Base-by-base conservation (phyloP, 2,329 filamentous ascomycete genomes). In the Sarocladiaceae sp. region DNA sequence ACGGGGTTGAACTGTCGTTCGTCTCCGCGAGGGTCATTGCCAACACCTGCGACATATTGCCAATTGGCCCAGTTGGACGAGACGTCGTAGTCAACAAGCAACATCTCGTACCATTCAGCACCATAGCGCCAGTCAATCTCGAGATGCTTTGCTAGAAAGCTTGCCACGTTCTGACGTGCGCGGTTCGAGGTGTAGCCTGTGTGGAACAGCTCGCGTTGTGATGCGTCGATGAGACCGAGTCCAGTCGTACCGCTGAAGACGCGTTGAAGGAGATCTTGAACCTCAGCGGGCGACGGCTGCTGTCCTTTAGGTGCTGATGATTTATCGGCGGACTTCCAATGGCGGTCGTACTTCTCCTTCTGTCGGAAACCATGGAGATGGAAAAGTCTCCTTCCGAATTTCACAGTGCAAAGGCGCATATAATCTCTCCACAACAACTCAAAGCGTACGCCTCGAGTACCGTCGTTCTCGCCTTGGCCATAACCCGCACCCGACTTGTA, bases 361-460 rank as follows among this genome's bases (percentile, higher is more conserved):
- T 69, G 66, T 15, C 79, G 77, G 58, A 90, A 89, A 0, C 89
- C 88, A 4, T 77, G 73, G 2, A 85, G 66, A 12, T 72, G 69
- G 63, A 90, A 93, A 3, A 93, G 75, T 20, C 78, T 79, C 15
- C 66, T 62, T 1, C 80, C 79, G 56, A 88, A 90, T 60, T 92
- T 92, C 28, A 78, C 76, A 5, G 82, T 84, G 62, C 86, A 90
- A 0, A 93, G 76, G 1, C 86, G 77, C 84, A 93, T 90, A 61
- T 92, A 93, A 60, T 93, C 89, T 36, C 88, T 74, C 88, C 86
- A 90, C 0, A 93, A 66, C 0, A 94, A 72, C 61, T 93, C 87
- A 52, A 88, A 85, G 0, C 88, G 80, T 1, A 93, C 77, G 0
- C 76, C 79, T 29, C 78, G 78, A 0, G 86, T 90, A 0, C 88